These are phyloP conservation scores for Colletotrichum horii DNA, from an alignment of 2,329 filamentous ascomycete genomes.

Conservation along the genomic window DNA sequence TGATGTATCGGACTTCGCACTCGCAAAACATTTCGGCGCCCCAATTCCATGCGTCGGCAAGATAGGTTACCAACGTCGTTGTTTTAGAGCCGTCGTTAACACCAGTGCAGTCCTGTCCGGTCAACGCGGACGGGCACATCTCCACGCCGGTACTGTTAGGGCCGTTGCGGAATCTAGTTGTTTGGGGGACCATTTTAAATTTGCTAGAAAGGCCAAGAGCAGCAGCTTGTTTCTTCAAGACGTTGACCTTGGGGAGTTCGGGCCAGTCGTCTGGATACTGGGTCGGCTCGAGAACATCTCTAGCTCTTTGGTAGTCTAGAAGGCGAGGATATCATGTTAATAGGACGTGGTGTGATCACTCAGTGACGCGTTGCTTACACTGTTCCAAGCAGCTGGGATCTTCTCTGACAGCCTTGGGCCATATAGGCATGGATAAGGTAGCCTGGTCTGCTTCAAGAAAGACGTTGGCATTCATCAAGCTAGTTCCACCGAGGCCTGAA, in stretches of 20 bases:
- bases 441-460: conserved; percentile 64
- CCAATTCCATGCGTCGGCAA: conserved; percentile 75
- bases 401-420: conserved; percentile 63
- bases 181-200: conserved; percentile 63
- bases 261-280: conserved; percentile 64
- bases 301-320: conserved; percentile 62
- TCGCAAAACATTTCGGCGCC: conserved; percentile 75
- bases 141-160: conserved; percentile 68
- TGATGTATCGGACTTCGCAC: conserved; percentile 68
- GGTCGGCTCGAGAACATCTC: conserved; percentile 61
- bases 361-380: conserved; percentile 46
- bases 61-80: conserved; percentile 69
- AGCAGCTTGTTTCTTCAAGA: conserved; percentile 63
- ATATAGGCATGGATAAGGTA: conserved; percentile 57
- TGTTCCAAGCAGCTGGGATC: conserved; percentile 45
- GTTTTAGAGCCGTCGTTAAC: conserved; percentile 73
- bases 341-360: not conserved
- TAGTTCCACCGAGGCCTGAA: conserved; percentile 68
- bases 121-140: conserved; percentile 64
- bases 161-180: conserved; percentile 66
- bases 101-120: conserved; percentile 68
- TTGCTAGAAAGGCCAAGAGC: conserved; percentile 54
- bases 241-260: conserved; percentile 58
- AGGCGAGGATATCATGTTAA: not conserved
- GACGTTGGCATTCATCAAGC: conserved; percentile 71